A percentile compares a stretch with the other conserved stretches of the same genome.
These are phyloP conservation scores for Dictyostelium purpureum DNA, from an alignment of 78 protist species.

Conservation along the genomic window DNA sequence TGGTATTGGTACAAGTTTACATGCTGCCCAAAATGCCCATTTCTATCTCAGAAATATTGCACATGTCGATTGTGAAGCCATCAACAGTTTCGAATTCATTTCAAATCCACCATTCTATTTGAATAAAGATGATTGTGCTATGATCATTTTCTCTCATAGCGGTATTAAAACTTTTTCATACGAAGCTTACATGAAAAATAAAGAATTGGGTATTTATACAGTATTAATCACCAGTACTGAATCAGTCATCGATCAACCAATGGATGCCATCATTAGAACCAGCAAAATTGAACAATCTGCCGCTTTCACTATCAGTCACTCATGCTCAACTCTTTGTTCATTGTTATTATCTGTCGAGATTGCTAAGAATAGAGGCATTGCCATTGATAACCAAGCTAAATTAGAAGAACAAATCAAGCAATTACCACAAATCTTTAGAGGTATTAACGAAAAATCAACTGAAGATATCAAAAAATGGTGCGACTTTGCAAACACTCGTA, in stretches of 20 bases:
- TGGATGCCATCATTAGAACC: slow-evolving; percentile 45
- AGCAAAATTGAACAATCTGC: slow-evolving; percentile 31
- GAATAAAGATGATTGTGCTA: neutral
- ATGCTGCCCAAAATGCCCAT: slow-evolving; percentile 40
- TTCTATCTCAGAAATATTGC: neutral
- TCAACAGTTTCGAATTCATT: slow-evolving; percentile 23
- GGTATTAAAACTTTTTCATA: slow-evolving; percentile 26
- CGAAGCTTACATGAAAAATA: neutral
- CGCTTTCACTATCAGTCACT: slow-evolving; percentile 43
- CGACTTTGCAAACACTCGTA: neutral
- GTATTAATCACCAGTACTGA: slow-evolving; percentile 7
- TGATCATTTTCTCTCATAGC: slow-evolving; percentile 50
- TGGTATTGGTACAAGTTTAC: slow-evolving; percentile 65
- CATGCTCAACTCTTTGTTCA: neutral
- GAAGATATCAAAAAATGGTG: neutral
- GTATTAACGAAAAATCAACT: neutral
- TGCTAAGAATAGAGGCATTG: neutral
- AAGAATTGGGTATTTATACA: slow-evolving; percentile 1
- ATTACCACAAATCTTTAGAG: neutral
- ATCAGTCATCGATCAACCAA: neutral
- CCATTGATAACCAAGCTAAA: neutral
- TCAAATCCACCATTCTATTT: neutral
- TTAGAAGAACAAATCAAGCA: neutral
- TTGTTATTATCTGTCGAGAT: neutral
- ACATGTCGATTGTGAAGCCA: neutral